Conservation (phyloP, 495 filamentous ascomycete species). For the Hypoxylon fragiforme region DNA sequence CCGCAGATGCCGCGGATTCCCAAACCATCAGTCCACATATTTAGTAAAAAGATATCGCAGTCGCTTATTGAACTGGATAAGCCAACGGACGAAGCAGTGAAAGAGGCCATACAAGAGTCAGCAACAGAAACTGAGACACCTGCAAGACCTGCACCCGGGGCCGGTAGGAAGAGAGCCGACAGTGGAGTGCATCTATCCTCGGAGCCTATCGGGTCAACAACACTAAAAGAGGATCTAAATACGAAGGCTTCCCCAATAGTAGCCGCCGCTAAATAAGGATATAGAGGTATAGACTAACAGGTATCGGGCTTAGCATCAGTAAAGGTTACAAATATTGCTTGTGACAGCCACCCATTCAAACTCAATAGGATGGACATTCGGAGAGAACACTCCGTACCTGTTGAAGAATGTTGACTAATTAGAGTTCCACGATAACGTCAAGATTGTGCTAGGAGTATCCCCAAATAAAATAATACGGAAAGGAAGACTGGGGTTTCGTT, state of each 20-base stretch:
- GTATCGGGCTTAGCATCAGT: slow-evolving; percentile 37
- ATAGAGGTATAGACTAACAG: neutral
- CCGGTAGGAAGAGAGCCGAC: slow-evolving; percentile 8
- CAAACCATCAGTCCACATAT: slow-evolving; percentile 28
- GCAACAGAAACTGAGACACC: neutral
- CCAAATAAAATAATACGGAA: neutral
- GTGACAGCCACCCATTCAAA: too few species aligned
- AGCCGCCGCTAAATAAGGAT: slow-evolving; percentile 7
- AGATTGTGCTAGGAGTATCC: neutral
- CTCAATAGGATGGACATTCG: too few species aligned
- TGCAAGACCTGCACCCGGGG: neutral
- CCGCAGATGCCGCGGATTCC: slow-evolving; percentile 35
- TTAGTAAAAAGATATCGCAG: slow-evolving; percentile 21
- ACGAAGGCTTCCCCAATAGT: neutral
- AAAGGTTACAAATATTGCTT: neutral
- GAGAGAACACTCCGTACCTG: too few species aligned
- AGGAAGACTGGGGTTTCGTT: too few species aligned
- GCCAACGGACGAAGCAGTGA: too few species aligned
- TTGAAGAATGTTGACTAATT: neutral
- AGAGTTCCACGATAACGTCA: neutral
- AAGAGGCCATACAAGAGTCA: too few species aligned
- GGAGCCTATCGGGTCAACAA: slow-evolving; percentile 8
- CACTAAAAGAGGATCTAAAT: slow-evolving; percentile 13
- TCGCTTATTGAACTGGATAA: neutral
- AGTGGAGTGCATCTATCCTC: slow-evolving; percentile 25